A percentile compares a stretch with the other conserved stretches of the same genome.
These are phyloP conservation scores for Pythium sp. DNA, from an alignment of 352 stramenopile genomes.

Conservation along the genomic window DNA sequence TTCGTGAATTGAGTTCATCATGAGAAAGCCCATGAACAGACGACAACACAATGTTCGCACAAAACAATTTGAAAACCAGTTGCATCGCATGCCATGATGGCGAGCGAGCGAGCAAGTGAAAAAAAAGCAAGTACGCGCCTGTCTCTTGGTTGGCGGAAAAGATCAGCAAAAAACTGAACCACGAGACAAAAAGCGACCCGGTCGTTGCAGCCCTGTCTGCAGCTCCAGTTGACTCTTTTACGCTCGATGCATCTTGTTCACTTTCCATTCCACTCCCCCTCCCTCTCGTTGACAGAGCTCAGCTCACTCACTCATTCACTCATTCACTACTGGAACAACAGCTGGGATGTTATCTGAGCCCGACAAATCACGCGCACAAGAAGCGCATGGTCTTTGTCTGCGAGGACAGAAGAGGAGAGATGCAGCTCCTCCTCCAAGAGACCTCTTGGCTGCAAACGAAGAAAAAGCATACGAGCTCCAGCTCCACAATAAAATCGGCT, in stretches of 20 bases:
- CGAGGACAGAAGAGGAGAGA: no score
- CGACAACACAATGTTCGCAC: no score
- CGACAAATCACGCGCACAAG: not conserved
- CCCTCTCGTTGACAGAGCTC: not conserved
- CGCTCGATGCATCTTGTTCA: not conserved
- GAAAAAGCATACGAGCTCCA: not conserved
- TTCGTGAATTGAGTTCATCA: no score
- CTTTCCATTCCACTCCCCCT: not conserved
- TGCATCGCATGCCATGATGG: not conserved
- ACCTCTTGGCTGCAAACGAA: conserved; percentile 16
- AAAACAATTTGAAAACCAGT: not conserved
- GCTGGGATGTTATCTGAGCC: conserved; percentile 3
- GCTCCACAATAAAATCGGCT: not conserved
- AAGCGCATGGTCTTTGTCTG: not conserved
- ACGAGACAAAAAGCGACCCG: not conserved
- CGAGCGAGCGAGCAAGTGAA: not conserved
- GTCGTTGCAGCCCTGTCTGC: not conserved
- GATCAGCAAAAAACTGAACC: not conserved
- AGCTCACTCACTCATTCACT: not conserved
- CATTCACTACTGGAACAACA: not conserved
- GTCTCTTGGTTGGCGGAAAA: conserved; percentile 8
- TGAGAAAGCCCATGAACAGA: no score
- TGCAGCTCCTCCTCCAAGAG: not conserved
- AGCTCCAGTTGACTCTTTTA: not conserved
- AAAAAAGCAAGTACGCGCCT: not conserved